Evolutionary conservation across 352 stramenopile species (phyloP), one percentile per base, ranked within the genome.

Genomic region (Globisporangium ultimum): DNA sequence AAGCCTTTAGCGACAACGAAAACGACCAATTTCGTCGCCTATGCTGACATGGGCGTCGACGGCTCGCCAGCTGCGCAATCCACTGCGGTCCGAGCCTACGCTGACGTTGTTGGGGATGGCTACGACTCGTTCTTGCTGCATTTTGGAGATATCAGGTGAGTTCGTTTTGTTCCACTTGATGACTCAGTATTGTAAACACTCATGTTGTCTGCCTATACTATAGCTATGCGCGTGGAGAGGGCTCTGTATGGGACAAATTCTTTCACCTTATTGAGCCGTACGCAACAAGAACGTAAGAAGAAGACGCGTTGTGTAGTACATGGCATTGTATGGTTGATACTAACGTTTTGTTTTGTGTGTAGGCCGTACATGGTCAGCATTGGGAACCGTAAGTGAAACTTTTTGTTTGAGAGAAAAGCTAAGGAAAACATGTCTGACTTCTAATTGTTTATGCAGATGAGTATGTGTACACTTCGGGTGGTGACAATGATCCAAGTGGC

Each of bases 401-500:
- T 14, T 28, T 59, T 64, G 9, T 24, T 32, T 14, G 12, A 40
- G n/a, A 18, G 10, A 6, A 9, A 20, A 46, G 11, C 9, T 11
- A 7, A 14, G 0, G 17, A 24, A 53, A 8, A 34, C 49, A 32
- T 6, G 8, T 11, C 28, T 6, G 28, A 36, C 28, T 36, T 5
- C 28, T 36, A 36, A 36, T 36, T 36, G 28, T 36, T 36, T 10
- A 10, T 10, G 28, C 40, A 55, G 48, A 38, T 67, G 36, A 13
- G 38, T 38, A 32, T 21, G 48, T 68, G 9, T 60, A 89, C 74
- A 79, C 70, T 4, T 51, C 58, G 9, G 82, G 82, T 15, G 77
- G 78, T 21, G 60, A 84, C 11, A 63, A 72, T 17, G 82, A 91
- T 32, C 70, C 82, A 10, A 89, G 79, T 48, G 77, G 77, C 22